These are phyloP conservation scores for Mycena floridula DNA, from an alignment of 768 basidiomycete genomes.

Conservation along the genomic window DNA sequence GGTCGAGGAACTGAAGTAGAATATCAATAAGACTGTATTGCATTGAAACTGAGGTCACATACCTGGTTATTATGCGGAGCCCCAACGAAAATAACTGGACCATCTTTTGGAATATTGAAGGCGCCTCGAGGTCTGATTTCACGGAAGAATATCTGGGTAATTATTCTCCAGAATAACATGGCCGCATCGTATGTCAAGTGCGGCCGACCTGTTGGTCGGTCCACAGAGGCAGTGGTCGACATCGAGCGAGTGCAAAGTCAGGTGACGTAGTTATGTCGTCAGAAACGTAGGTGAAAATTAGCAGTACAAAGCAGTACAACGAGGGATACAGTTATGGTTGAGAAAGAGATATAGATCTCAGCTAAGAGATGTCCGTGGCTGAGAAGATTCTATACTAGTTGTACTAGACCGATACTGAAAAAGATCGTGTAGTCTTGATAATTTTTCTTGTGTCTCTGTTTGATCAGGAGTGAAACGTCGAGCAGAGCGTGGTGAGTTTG, in stretches of 20 bases:
- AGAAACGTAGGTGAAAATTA: not conserved
- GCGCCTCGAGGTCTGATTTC: conserved; percentile 92
- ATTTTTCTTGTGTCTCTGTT: conserved; percentile 49
- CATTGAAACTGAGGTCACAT: conserved; percentile 9
- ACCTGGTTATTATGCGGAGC: conserved; percentile 94
- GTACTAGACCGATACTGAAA: conserved; percentile 80
- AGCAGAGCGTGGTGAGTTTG: conserved; percentile 28
- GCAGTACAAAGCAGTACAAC: not conserved
- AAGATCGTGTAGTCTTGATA: conserved; percentile 72
- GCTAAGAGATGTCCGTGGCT: conserved; percentile 26
- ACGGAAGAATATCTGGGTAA: conserved; percentile 93
- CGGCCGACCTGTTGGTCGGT: conserved; percentile 4
- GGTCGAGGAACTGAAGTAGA: conserved; percentile 77
- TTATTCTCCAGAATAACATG: conserved; percentile 77
- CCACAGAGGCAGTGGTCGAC: conserved; percentile 10
- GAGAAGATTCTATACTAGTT: conserved; percentile 39
- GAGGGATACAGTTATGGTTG: not conserved
- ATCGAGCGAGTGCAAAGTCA: no score
- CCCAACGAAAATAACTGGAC: conserved; percentile 88
- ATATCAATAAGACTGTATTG: conserved; percentile 7
- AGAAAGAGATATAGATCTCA: conserved; percentile 4
- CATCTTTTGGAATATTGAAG: conserved; percentile 88
- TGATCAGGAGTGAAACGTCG: conserved; percentile 20
- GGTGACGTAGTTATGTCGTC: no score
- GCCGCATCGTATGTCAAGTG: conserved; percentile 59